Conservation (phyloP, 805 yeast genomes). For the Metschnikowia lochheadii region DNA sequence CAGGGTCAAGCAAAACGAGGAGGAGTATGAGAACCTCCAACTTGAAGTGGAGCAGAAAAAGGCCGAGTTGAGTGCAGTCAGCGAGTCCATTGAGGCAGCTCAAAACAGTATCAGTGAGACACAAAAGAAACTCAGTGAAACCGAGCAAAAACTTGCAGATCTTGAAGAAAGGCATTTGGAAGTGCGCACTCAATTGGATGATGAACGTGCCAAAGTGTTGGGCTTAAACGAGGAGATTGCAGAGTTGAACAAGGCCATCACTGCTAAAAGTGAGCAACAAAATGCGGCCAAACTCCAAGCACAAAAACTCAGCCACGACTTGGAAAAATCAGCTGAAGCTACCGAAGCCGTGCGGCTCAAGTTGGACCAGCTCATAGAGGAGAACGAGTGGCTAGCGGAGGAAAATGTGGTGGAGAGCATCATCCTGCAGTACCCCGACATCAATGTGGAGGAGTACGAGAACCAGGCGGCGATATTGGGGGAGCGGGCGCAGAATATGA, state of each 20-base stretch:
- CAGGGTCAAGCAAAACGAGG: slow-evolving; percentile 44
- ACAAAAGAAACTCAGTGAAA: slow-evolving; percentile 5
- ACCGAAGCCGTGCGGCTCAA: slow-evolving; percentile 33
- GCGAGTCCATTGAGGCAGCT: slow-evolving; percentile 39
- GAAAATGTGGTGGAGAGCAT: slow-evolving; percentile 51
- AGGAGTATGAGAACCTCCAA: slow-evolving; percentile 57
- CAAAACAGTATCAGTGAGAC: slow-evolving; percentile 31
- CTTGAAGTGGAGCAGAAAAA: slow-evolving; percentile 66
- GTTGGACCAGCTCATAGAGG: slow-evolving; percentile 45
- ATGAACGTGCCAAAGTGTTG: slow-evolving; percentile 53
- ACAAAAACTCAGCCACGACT: slow-evolving; percentile 53
- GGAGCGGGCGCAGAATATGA: slow-evolving; percentile 64
- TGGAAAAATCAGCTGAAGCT: slow-evolving; percentile 44
- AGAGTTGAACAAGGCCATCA: slow-evolving; percentile 49
- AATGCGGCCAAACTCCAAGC: slow-evolving; percentile 47
- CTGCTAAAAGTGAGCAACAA: slow-evolving; percentile 39
- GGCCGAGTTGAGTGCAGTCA: slow-evolving; percentile 48
- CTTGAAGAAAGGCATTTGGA: slow-evolving; percentile 18
- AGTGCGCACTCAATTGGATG: slow-evolving; percentile 37
- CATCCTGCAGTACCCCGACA: slow-evolving; percentile 57
- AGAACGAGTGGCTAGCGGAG: slow-evolving; percentile 73
- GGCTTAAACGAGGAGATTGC: slow-evolving; percentile 75
- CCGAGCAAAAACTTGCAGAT: slow-evolving; percentile 23
- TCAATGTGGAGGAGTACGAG: slow-evolving; percentile 60
- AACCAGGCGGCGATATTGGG: slow-evolving; percentile 52